These are phyloP conservation scores for Phytophthora kernoviae DNA, from an alignment of 352 stramenopile genomes.

Conservation along the genomic window DNA sequence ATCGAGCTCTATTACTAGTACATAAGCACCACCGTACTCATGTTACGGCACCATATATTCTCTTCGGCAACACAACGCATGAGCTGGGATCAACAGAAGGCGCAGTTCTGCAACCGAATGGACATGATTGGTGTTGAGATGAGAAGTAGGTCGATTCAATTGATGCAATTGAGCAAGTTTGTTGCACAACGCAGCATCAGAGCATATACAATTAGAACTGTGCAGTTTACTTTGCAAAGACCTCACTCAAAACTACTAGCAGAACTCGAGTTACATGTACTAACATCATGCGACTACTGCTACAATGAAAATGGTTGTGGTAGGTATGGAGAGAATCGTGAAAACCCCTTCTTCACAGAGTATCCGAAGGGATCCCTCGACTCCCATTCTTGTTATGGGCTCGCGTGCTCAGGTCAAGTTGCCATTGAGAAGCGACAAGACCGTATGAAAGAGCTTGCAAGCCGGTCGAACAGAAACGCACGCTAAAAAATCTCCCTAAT, in stretches of 20 bases:
- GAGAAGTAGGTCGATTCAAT: no score
- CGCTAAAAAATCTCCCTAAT: not conserved
- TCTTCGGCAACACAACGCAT: conserved; percentile 85
- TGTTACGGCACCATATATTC: conserved; percentile 75
- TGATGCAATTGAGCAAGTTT: no score
- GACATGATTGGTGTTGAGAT: conserved; percentile 85
- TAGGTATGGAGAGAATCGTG: conserved; percentile 45
- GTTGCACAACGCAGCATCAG: no score
- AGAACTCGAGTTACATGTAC: no score
- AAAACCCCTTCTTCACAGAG: conserved; percentile 49
- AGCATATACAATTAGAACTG: no score
- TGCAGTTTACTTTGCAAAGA: no score
- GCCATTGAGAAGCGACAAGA: conserved; percentile 27
- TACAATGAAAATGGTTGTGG: conserved; percentile 21
- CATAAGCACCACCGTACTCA: conserved; percentile 69
- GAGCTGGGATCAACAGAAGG: conserved; percentile 83
- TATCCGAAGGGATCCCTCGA: conserved; percentile 47
- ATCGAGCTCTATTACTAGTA: conserved; percentile 67
- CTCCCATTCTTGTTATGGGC: conserved; percentile 40
- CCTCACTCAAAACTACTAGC: no score
- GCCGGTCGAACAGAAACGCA: conserved; percentile 15
- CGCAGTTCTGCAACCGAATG: conserved; percentile 82
- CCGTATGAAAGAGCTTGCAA: conserved; percentile 32
- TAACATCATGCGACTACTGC: conserved; percentile 1
- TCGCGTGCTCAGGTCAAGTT: conserved; percentile 33